Evolutionary conservation across 306 rosid genomes (phyloP).

Genomic region (Fragaria iinumae): DNA sequence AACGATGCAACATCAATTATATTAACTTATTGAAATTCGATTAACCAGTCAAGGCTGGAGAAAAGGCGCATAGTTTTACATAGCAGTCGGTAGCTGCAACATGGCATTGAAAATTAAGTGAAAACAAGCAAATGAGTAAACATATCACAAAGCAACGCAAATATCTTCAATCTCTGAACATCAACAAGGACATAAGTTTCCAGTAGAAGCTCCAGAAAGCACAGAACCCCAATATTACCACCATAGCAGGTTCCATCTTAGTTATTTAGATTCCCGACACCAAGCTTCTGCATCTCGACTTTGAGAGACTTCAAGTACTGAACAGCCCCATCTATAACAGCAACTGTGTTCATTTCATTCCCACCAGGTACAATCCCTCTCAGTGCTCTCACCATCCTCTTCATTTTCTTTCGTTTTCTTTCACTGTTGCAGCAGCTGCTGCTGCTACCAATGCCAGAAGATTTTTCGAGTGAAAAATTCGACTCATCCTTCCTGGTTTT

Average conservation of each 20-base stretch:
- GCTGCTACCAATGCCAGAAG: constrained; percentile 38
- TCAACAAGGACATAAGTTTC: not conserved
- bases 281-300: constrained; percentile 75
- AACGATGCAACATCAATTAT: not conserved
- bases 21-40: not conserved
- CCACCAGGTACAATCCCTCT: constrained; percentile 85
- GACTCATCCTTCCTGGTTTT: constrained; percentile 51
- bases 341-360: constrained; percentile 57
- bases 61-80: constrained; percentile 8
- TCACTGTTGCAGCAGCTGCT: constrained; percentile 43
- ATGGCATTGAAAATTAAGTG: not conserved
- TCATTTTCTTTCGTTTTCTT: constrained; percentile 61
- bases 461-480: constrained; percentile 35
- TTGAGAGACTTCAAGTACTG: constrained; percentile 89
- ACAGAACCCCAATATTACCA: not conserved
- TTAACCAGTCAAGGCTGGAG: constrained; percentile 1
- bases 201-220: constrained; percentile 5
- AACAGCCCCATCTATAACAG: constrained; percentile 86
- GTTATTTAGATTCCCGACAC: constrained; percentile 43
- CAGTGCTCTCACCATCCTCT: constrained; percentile 75
- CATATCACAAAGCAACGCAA: constrained; percentile 15
- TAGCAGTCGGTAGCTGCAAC: constrained; percentile 11
- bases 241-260: constrained; percentile 22
- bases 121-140: not conserved
- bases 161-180: not conserved